These are phyloP conservation scores for Neospora caninum DNA, from an alignment of 169 alveolate genomes.

Conservation along the genomic window DNA sequence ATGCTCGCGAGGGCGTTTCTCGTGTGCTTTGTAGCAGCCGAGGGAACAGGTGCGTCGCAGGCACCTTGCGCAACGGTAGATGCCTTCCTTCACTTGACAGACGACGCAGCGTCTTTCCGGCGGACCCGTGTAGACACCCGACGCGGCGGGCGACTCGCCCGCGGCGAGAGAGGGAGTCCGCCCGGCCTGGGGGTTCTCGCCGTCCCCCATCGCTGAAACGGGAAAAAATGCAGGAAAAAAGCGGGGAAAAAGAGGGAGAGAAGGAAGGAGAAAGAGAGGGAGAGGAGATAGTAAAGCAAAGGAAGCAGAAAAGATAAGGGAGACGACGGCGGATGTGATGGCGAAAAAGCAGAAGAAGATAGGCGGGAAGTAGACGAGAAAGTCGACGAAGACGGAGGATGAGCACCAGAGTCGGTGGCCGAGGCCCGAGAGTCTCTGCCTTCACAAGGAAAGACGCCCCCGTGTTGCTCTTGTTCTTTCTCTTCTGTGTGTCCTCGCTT, in stretches of 20 bases:
- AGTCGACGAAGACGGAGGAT: neutral
- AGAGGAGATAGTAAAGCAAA: neutral
- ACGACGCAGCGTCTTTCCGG: neutral
- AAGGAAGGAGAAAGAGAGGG: neutral
- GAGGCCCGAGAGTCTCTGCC: too few species aligned
- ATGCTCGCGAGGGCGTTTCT: neutral
- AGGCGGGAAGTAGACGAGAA: too few species aligned
- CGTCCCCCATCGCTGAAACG: neutral
- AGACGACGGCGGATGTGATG: neutral
- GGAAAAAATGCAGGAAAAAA: neutral
- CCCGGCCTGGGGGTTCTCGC: neutral
- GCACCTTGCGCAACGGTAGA: conserved; percentile 37
- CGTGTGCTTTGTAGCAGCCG: conserved; percentile 25
- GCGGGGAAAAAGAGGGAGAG: neutral
- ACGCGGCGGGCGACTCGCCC: neutral
- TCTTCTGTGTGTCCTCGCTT: too few species aligned
- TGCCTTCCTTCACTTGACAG: neutral
- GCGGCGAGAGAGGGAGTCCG: neutral
- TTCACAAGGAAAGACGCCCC: too few species aligned
- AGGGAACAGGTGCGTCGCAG: conserved; percentile 10
- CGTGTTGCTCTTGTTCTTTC: too few species aligned
- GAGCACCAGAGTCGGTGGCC: too few species aligned
- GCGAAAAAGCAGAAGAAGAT: too few species aligned
- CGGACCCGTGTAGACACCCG: neutral
- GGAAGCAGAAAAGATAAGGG: neutral